Evolutionary conservation across 2,329 filamentous ascomycete species (phyloP).

Genomic region (Epicoccum nigrum): DNA sequence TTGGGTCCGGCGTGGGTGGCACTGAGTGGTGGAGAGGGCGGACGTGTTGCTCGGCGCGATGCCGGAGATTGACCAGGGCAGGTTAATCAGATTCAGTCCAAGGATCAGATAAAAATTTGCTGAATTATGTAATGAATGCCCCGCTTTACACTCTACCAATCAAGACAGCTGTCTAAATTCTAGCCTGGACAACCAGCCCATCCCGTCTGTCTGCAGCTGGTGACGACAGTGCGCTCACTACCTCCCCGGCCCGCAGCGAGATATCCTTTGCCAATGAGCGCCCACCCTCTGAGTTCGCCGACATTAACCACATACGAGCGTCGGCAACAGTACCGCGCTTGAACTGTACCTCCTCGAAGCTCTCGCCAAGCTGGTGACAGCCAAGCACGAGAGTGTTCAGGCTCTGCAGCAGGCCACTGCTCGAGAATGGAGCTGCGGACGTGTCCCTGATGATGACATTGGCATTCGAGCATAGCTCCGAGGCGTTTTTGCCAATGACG

Average conservation of each 20-base stretch:
- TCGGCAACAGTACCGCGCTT: constrained; percentile 41
- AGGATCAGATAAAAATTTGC: constrained; percentile 43
- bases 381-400: constrained; percentile 43
- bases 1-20: constrained; percentile 14
- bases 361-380: constrained; percentile 44
- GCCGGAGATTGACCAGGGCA: constrained; percentile 12
- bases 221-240: constrained; percentile 34
- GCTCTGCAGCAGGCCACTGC: constrained; percentile 34
- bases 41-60: constrained; percentile 21
- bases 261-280: constrained; percentile 46
- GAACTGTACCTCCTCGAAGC: constrained; percentile 47
- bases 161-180: constrained; percentile 31
- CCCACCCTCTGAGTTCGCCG: constrained; percentile 40
- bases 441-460: constrained; percentile 43
- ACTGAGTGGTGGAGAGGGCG: constrained; percentile 17
- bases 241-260: constrained; percentile 41
- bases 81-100: constrained; percentile 28
- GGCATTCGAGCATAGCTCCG: constrained; percentile 31
- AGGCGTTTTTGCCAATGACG: constrained; percentile 34
- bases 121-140: constrained; percentile 25
- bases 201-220: constrained; percentile 21
- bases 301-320: constrained; percentile 41
- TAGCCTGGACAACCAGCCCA: constrained; percentile 36
- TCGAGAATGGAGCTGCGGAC: constrained; percentile 19
- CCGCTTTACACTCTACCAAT: constrained; percentile 15